Evolutionary conservation across 805 yeast genomes (phyloP), one percentile per base, ranked within the genome.

Genomic region (Wickerhamiella kurtzmanii): DNA sequence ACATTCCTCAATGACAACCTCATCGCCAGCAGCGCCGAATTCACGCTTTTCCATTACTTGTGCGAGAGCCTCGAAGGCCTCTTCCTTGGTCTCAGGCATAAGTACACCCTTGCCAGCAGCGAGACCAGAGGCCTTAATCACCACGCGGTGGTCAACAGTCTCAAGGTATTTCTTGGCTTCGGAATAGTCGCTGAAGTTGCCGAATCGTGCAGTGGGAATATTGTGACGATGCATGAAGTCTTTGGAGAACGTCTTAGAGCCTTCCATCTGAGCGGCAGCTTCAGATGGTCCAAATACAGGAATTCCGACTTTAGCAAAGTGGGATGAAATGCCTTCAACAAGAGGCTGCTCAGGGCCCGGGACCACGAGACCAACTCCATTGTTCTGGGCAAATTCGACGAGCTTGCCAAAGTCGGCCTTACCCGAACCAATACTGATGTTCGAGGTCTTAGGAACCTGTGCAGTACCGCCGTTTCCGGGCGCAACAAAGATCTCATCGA

Each of bases 301-400:
- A 54, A 92, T 80, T 53, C 98, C 98, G 44, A 81, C 82, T 49
- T 76, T 77, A 52, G 75, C 68, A 71, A 92, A 87, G 46, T 69
- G 69, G 16, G 79, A 64, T 22, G 88, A 64, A 51, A 92, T 78
- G 44, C 99, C 99, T 59, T 92, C 96, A 28, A 94, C 96, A 52
- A 94, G 72, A 35, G 98, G 97, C 67, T 87, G 95, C 67, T 92
- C 99, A n/a, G 99, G 99, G 32, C 99, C 99, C 35, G 98, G 97
- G 40, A 92, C 72, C 3, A 86, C 97, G 48, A 92, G 70, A 44
- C 71, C 74, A 46, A 92, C 73, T 3, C 74, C 57, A 47, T 88
- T 69, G 22, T 75, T 75, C 15, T 71, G 61, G 4, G 96, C 95
- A 64, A 88, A 88, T 49, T 77, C 68, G 48, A 78, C 84, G 51